Percentiles rank a stretch among this genome's conserved stretches.
Evolutionary conservation across 1,284 basidiomycete genomes (phyloP).

Genomic region (Cutaneotrichosporon cutaneum): DNA sequence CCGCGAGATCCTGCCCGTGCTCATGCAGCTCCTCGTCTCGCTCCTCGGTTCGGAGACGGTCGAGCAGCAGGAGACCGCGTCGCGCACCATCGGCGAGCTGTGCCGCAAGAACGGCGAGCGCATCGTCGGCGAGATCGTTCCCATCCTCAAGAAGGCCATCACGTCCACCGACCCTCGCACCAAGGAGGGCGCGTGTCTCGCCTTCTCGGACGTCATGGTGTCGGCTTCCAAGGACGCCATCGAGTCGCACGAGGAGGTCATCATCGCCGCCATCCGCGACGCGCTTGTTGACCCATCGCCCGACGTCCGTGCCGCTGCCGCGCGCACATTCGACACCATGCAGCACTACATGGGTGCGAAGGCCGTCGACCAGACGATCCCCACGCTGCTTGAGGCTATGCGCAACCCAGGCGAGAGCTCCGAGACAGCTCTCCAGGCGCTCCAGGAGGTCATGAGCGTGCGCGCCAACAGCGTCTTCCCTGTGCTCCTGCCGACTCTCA

Average conservation of each 20-base stretch:
- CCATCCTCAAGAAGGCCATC: slow-evolving; percentile 70
- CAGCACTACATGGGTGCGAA: slow-evolving; percentile 82
- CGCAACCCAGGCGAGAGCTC: slow-evolving; percentile 85
- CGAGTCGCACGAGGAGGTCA: slow-evolving; percentile 85
- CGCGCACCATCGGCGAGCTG: slow-evolving; percentile 80
- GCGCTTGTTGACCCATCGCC: slow-evolving; percentile 86
- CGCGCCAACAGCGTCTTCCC: slow-evolving; percentile 93
- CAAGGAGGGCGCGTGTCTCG: slow-evolving; percentile 84
- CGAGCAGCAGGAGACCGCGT: slow-evolving; percentile 92
- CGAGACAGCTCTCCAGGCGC: slow-evolving; percentile 85
- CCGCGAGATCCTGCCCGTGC: slow-evolving; percentile 87
- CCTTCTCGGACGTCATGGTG: slow-evolving; percentile 84
- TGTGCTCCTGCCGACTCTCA: slow-evolving; percentile 91
- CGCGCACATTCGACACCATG: slow-evolving; percentile 87
- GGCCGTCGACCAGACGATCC: slow-evolving; percentile 96
- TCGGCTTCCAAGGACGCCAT: slow-evolving; percentile 81
- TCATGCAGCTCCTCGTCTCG: slow-evolving; percentile 71
- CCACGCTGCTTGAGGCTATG: slow-evolving; percentile 88
- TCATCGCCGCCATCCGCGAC: slow-evolving; percentile 78
- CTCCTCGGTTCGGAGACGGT: slow-evolving; percentile 74
- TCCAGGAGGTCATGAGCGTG: slow-evolving; percentile 94
- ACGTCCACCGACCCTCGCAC: slow-evolving; percentile 70
- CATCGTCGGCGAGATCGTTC: slow-evolving; percentile 79
- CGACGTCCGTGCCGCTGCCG: slow-evolving; percentile 86
- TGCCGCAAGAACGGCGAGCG: slow-evolving; percentile 96